Base-by-base conservation (phyloP, 148 eudicot species). In the Simmondsia chinensis region DNA sequence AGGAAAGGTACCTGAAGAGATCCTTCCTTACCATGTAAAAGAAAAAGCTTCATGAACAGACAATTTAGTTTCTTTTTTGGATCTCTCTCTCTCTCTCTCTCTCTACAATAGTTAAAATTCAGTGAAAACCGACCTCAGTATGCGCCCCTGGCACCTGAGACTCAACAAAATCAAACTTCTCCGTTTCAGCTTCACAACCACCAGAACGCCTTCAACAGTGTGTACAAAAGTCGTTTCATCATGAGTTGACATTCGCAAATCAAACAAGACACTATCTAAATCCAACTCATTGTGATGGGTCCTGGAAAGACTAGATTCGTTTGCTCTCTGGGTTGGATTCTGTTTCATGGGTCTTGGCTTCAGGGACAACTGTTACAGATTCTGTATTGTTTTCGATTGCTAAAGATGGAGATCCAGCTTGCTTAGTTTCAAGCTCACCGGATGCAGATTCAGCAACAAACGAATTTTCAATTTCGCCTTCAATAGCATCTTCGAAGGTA, bases 401-500 rank as follows among this genome's bases (percentile, higher is more conserved):
- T 17, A 30, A 32, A 39, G 17, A n/a, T 18, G 13, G 16, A 54
- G 36, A 38, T 46, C 53, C 35, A 15, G 32, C 14, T 54, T 50
- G 61, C 54, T 60, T 60, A 26, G 41, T 21, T 26, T 10, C 27
- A 9, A 46, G 52, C 44, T 61, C 60, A 55, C 48, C 56, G 39
- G 34, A 33, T 9, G 51, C 10, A 9, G 57, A 29, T 9, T 65
- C 64, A 29, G 37, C 32, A 46, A 25, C 46, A 30, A 48, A 18
- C 17, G 50, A 50, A 7, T 46, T 63, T 38, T 57, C 26, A 37
- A 42, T 58, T 33, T 43, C 71, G 31, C 40, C 50, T 20, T 54
- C 70, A 48, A 16, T 56, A 8, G 58, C 43, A 15, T 49, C 44
- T 49, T 13, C 34, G 24, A 60, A 59, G 35, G 40, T 66, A 52